Evolutionary conservation across 768 basidiomycete genomes (phyloP).

Genomic region (Podaxis mareebaensis): DNA sequence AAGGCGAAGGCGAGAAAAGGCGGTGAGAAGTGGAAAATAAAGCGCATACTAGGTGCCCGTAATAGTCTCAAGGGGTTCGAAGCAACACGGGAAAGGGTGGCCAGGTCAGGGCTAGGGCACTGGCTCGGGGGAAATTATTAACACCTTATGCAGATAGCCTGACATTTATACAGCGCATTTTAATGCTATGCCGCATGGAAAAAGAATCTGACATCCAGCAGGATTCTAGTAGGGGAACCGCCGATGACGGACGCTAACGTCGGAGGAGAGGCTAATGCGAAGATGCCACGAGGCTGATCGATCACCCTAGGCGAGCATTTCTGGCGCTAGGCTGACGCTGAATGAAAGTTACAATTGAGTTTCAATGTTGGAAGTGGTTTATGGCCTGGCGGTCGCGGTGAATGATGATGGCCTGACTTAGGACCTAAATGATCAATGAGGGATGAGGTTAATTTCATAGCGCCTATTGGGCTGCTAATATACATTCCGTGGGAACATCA

Average conservation of each 20-base stretch:
- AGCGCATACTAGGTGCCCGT: not conserved
- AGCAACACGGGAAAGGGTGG: not conserved
- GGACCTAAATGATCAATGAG: not conserved
- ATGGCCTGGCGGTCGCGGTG: not conserved
- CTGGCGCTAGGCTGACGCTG: not conserved
- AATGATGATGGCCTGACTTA: not conserved
- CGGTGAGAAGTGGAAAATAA: not conserved
- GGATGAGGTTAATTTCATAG: not conserved
- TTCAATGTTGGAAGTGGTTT: not conserved
- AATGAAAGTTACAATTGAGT: not conserved
- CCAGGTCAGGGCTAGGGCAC: not conserved
- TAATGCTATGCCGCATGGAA: not conserved
- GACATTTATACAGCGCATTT: not conserved
- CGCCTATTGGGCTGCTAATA: not conserved
- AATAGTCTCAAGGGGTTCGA: not conserved
- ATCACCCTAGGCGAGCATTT: not conserved
- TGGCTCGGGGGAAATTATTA: constrained; percentile 1
- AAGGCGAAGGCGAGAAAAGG: not conserved
- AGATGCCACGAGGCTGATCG: constrained; percentile 1
- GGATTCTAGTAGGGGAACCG: not conserved
- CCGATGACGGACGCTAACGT: not conserved
- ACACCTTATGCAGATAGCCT: not conserved
- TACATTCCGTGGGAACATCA: not conserved
- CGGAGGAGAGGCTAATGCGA: not conserved
- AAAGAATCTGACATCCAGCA: not conserved